Evolutionary conservation across 2,329 filamentous ascomycete species (phyloP).

Genomic region (Pseudogymnoascus sp.): DNA sequence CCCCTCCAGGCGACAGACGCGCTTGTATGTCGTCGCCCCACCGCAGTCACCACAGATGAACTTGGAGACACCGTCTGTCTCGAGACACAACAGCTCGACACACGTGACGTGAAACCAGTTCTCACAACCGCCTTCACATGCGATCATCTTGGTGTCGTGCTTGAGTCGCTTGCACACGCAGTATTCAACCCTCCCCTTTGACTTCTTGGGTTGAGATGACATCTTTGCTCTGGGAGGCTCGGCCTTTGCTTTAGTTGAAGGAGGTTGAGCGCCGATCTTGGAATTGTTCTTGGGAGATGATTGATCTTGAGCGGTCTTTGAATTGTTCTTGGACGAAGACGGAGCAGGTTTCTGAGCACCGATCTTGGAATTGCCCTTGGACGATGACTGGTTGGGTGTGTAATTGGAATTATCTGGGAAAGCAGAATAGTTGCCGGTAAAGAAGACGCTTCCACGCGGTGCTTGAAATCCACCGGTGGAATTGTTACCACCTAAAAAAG

Average conservation of each 20-base stretch:
- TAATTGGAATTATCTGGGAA: background rate
- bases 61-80: slow-evolving; percentile 17
- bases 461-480: background rate
- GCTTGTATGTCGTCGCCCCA: slow-evolving; percentile 26
- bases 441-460: background rate
- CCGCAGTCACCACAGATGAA: slow-evolving; percentile 27
- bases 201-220: background rate
- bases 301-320: background rate
- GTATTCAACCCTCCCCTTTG: slow-evolving; percentile 19
- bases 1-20: slow-evolving; percentile 24
- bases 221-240: background rate
- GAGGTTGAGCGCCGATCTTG: background rate
- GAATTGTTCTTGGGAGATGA: background rate
- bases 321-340: background rate
- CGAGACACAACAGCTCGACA: slow-evolving; percentile 23
- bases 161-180: slow-evolving; percentile 28
- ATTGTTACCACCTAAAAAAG: background rate
- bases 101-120: slow-evolving; percentile 30
- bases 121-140: slow-evolving; percentile 27
- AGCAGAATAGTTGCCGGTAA: background rate
- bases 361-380: background rate
- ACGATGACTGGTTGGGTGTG: background rate
- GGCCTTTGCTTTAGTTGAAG: background rate
- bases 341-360: too few species aligned
- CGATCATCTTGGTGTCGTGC: slow-evolving; percentile 30